Base-by-base conservation (phyloP, 805 yeast genomes). In the Cyberlindnera xishuangbannaensis region DNA sequence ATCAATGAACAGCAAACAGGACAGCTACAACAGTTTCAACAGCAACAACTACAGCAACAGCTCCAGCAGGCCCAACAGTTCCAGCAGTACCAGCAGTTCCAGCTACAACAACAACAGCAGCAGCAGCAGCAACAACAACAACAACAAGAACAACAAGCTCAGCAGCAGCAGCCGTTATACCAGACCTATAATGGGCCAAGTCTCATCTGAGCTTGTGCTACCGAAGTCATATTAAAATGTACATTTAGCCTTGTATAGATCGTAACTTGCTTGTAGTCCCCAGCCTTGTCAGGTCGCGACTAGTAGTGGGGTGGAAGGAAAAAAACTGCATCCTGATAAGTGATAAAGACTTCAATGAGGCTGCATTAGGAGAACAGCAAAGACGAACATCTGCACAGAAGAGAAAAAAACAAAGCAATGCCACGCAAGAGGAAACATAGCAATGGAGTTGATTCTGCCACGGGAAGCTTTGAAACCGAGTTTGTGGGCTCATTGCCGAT, bases 11-110 rank as follows among this genome's bases (percentile, higher is more conserved):
- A 50, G 19, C 48, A 48, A 16, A 52, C 55, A 3, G 62, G 61
- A 14, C 66, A 61, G 33, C 56, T 55, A 25, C 63, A 62, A 34
- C 58, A 48, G 25, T 59, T 60, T 36, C 73, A 75, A 6, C 45
- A 50, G 18, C 40, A 51, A 16, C 62, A 27, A 11, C n/a, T 27
- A 27, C 49, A 43, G 17, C 50, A 43, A 24, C 48, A 44, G 25
- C 22, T 33, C 25, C 30, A 32, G 23, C 41, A 27, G 23, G 31
- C 29, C 6, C 45, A 40, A 15, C 40, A 30, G 14, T 28, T 26
- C 10, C 35, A 40, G 15, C 40, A 30, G 15, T 28, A 27, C 9
- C 35, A 34, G 7, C 42, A 31, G 18, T 28, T 26, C 9, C 35
- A 34, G 7, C 42, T 30, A 16, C 44, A 36, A 26, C 40, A 33